Conservation (phyloP, 768 basidiomycete species). For the Amylocystis lapponica region DNA sequence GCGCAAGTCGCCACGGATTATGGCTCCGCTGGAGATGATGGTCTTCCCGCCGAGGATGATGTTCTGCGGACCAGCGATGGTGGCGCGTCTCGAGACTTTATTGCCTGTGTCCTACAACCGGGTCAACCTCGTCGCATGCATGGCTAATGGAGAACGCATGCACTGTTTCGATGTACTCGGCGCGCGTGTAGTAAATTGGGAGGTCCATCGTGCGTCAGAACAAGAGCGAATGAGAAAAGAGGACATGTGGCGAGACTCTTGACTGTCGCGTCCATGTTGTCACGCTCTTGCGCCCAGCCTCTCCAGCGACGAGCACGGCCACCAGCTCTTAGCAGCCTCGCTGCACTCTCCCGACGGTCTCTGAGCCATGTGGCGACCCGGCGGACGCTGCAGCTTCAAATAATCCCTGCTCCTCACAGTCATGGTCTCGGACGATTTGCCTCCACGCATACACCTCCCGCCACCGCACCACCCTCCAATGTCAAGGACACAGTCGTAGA, state of each 20-base stretch:
- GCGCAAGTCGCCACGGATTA: constrained; percentile 90
- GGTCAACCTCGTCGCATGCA: neutral
- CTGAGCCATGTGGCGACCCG: neutral
- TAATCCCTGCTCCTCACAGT: too few relatives aligned
- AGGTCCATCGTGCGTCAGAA: too few relatives aligned
- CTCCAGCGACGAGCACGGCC: neutral
- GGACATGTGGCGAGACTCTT: too few relatives aligned
- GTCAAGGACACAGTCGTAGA: neutral
- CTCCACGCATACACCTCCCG: neutral
- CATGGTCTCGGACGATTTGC: neutral
- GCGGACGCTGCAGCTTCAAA: neutral
- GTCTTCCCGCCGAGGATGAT: constrained; percentile 97
- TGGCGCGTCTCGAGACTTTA: constrained; percentile 89
- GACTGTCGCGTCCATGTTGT: too few relatives aligned
- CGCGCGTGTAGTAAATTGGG: constrained; percentile 72
- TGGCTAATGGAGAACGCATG: neutral
- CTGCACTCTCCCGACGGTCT: neutral
- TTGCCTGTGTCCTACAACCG: constrained; percentile 83
- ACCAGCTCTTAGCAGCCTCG: neutral
- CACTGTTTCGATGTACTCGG: constrained; percentile 85
- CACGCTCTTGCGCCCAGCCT: neutral
- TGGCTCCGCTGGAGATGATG: constrained; percentile 84
- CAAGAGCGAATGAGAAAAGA: too few relatives aligned
- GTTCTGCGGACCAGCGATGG: constrained; percentile 90
- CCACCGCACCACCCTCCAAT: neutral